phyloP scores from a whole-genome alignment of 2,329 filamentous ascomycete genomes.

The Xylariaceae sp. region DNA sequence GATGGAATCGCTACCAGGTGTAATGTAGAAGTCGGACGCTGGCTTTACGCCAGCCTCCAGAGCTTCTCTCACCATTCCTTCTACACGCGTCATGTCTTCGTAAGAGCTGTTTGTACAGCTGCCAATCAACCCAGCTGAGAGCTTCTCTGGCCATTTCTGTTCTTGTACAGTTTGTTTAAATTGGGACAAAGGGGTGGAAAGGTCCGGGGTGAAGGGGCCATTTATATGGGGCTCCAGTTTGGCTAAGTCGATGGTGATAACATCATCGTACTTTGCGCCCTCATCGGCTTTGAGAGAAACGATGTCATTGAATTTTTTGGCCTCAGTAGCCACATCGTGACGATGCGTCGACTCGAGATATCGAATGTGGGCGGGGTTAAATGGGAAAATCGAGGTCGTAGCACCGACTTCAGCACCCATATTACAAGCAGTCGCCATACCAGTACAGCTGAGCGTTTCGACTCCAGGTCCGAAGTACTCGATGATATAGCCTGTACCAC shows the following conservation, averaged over 20 bases:
- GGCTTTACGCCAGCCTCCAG: slow-evolving; percentile 85
- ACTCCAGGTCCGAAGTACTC: slow-evolving; percentile 93
- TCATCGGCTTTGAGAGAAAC: slow-evolving; percentile 72
- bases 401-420: slow-evolving; percentile 91
- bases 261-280: slow-evolving; percentile 82
- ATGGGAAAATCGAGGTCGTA: slow-evolving; percentile 95
- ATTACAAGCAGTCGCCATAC: slow-evolving; percentile 89
- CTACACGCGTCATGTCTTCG: slow-evolving; percentile 95
- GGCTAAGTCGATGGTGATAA: slow-evolving; percentile 87
- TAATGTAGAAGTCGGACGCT: slow-evolving; percentile 90
- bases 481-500: slow-evolving; percentile 90
- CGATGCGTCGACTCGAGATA: slow-evolving; percentile 86
- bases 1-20: slow-evolving; percentile 94
- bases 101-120: slow-evolving; percentile 99
- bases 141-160: slow-evolving; percentile 85
- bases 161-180: slow-evolving; percentile 83
- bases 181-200: slow-evolving; percentile 86
- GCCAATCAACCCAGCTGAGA: slow-evolving; percentile 91
- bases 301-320: slow-evolving; percentile 50
- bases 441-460: slow-evolving; percentile 83
- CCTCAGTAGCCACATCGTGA: slow-evolving; percentile 65
- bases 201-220: slow-evolving; percentile 92
- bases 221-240: slow-evolving; percentile 94
- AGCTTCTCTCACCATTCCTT: slow-evolving; percentile 90
- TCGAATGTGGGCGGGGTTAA: slow-evolving; percentile 76